Evolutionary conservation across 345 rosid species (phyloP).

Genomic region (Eucalyptus globulus): DNA sequence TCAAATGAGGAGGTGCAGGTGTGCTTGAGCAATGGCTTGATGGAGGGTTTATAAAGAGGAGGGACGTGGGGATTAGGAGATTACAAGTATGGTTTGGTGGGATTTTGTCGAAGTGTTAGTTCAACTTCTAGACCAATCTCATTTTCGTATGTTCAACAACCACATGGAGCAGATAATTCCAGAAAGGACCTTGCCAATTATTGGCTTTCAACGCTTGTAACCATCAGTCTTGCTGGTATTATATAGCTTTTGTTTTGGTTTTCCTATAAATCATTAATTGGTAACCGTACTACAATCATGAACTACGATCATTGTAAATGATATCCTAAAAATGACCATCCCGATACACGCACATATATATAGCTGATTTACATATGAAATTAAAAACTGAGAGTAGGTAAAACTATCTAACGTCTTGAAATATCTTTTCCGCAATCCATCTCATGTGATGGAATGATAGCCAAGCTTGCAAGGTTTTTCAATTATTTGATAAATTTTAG

Average conservation of each 20-base stretch:
- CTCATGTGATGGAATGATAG: background rate
- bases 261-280: background rate
- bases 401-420: background rate
- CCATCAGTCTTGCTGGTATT: background rate
- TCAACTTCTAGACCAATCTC: background rate
- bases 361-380: background rate
- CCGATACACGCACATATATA: too few relatives aligned
- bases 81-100: background rate
- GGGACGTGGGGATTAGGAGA: background rate
- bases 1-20: background rate
- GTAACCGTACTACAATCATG: background rate
- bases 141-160: background rate
- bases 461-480: background rate
- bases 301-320: background rate
- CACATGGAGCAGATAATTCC: background rate
- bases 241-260: background rate
- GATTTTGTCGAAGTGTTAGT: background rate
- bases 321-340: background rate
- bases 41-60: background rate
- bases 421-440: background rate
- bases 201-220: background rate
- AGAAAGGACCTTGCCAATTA: background rate
- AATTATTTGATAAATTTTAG: background rate
- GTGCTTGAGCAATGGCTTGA: background rate
- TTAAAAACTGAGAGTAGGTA: background rate